Percentiles rank a stretch among this genome's conserved stretches.
Evolutionary conservation across 129 eudicot species (phyloP).

Genomic region (Chrysanthemum makinoi): DNA sequence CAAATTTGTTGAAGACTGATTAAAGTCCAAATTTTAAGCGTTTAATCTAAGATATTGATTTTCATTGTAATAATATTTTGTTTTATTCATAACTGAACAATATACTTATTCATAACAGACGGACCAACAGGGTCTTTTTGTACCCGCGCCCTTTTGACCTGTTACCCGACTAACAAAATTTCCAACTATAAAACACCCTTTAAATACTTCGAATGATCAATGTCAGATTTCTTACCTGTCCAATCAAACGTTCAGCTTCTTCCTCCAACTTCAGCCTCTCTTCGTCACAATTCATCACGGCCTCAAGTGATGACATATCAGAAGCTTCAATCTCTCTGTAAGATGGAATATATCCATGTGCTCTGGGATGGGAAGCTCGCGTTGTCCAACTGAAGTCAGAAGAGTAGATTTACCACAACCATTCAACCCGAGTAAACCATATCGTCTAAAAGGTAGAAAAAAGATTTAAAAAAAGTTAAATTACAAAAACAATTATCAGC

Average conservation of each 20-base stretch:
- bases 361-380: too few relatives aligned
- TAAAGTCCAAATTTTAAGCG: too few relatives aligned
- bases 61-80: too few relatives aligned
- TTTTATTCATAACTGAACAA: too few relatives aligned
- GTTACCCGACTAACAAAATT: not conserved
- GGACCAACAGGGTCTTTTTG: too few relatives aligned
- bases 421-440: constrained; percentile 90
- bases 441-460: constrained; percentile 27
- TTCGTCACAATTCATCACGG: constrained; percentile 93
- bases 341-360: too few relatives aligned
- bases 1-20: too few relatives aligned
- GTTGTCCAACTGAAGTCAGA: constrained; percentile 44
- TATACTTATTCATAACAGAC: too few relatives aligned
- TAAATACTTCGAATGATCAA: not conserved
- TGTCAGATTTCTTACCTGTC: constrained; percentile 34
- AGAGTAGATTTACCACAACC: constrained; percentile 97
- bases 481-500: not conserved
- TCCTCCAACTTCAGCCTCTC: constrained; percentile 73
- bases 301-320: constrained; percentile 92
- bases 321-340: constrained; percentile 21
- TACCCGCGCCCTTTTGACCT: not conserved
- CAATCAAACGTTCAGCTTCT: constrained; percentile 67
- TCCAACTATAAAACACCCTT: not conserved
- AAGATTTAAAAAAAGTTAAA: too few relatives aligned
- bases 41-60: too few relatives aligned